Evolutionary conservation across 768 basidiomycete species (phyloP).

Genomic region (Artomyces pyxidatus): DNA sequence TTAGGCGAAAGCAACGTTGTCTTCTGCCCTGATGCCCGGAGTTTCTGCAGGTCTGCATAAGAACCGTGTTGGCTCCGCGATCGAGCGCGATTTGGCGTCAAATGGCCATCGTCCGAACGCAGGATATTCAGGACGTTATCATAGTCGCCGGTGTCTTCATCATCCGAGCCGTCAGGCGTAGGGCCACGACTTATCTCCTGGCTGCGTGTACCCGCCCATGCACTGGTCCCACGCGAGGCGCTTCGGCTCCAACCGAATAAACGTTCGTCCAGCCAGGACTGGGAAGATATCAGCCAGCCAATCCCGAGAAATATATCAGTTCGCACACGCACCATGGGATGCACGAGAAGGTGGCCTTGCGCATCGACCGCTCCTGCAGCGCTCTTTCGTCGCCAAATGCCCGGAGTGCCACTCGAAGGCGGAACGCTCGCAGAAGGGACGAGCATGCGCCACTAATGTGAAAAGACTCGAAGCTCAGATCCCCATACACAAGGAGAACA

Average conservation of each 20-base stretch:
- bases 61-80: slow-evolving; percentile 59
- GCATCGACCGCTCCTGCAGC: slow-evolving; percentile 70
- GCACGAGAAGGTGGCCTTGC: slow-evolving; percentile 75
- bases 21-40: slow-evolving; percentile 30
- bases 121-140: slow-evolving; percentile 77
- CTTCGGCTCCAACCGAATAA: slow-evolving; percentile 87
- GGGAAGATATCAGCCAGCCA: slow-evolving; percentile 6
- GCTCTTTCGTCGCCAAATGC: slow-evolving; percentile 69
- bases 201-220: slow-evolving; percentile 61
- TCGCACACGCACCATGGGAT: slow-evolving; percentile 64
- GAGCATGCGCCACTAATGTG: slow-evolving; percentile 59
- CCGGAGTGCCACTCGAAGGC: slow-evolving; percentile 63
- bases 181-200: slow-evolving; percentile 55
- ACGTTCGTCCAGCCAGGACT: slow-evolving; percentile 86
- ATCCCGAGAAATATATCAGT: neutral
- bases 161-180: slow-evolving; percentile 75
- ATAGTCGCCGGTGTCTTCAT: slow-evolving; percentile 86
- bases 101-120: slow-evolving; percentile 38
- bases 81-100: slow-evolving; percentile 27
- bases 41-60: slow-evolving; percentile 74
- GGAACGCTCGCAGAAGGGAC: slow-evolving; percentile 76
- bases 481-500: no score
- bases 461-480: no score
- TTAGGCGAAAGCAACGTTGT: slow-evolving; percentile 17
- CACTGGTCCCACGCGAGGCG: slow-evolving; percentile 68